Conservation (phyloP, 371 early-diverging fungal genomes). For the Dinochytrium kinnereticum region DNA sequence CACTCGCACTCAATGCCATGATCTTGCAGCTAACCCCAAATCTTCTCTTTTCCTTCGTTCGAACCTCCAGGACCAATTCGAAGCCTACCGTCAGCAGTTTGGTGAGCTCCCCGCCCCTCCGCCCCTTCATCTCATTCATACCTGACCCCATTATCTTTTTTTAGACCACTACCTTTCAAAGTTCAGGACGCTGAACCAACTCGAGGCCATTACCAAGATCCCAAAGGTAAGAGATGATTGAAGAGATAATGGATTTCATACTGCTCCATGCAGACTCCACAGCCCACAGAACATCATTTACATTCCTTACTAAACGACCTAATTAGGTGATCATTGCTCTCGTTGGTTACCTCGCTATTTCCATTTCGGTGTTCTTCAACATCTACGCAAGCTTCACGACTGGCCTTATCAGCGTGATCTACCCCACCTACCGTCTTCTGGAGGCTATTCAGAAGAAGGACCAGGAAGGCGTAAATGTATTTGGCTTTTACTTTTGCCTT, state of each 20-base stretch:
- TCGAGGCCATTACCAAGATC: slow-evolving; percentile 37
- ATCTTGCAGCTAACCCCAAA: too few relatives aligned
- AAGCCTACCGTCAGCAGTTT: slow-evolving; percentile 38
- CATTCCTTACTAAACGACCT: not conserved
- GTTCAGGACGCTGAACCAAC: slow-evolving; percentile 38
- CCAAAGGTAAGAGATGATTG: slow-evolving; percentile 33
- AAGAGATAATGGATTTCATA: not conserved
- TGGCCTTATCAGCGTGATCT: slow-evolving; percentile 31
- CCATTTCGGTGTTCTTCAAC: slow-evolving; percentile 48
- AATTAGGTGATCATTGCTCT: slow-evolving; percentile 35
- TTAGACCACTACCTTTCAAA: slow-evolving; percentile 40
- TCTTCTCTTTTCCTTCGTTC: too few relatives aligned
- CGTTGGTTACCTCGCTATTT: slow-evolving; percentile 35
- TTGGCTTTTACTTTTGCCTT: slow-evolving; percentile 39
- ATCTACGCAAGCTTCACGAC: slow-evolving; percentile 40
- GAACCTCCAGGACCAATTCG: slow-evolving; percentile 30
- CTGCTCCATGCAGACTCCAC: too few relatives aligned
- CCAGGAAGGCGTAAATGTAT: slow-evolving; percentile 24
- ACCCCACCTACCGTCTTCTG: slow-evolving; percentile 41
- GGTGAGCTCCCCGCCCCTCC: slow-evolving; percentile 11
- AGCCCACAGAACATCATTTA: too few relatives aligned
- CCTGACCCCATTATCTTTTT: not conserved
- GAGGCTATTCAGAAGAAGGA: slow-evolving; percentile 37
- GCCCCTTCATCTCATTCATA: not conserved
- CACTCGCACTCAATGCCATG: too few relatives aligned